Base-by-base conservation (phyloP, 345 rosid genomes). In the Cardiospermum halicacabum region DNA sequence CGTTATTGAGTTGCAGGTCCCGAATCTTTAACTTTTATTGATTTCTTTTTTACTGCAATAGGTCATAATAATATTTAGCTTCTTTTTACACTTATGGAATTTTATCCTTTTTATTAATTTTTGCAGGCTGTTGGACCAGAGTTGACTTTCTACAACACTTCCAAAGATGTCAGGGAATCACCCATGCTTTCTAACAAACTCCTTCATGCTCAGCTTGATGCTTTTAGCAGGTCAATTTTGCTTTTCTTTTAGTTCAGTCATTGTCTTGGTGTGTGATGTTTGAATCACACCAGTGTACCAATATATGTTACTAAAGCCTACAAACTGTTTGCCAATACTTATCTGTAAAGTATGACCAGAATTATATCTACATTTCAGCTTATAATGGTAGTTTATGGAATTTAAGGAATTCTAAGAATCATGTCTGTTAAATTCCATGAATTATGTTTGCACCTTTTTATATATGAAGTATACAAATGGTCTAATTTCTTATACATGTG, bases 51-150 rank as follows among this genome's bases (percentile, higher is more conserved):
- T 21, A 62, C 34, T 13, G 22, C 32, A 7, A n/a, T n/a, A n/a
- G n/a, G n/a, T n/a, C n/a, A n/a, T n/a, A n/a, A n/a, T n/a, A n/a
- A n/a, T n/a, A n/a, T n/a, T n/a, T n/a, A n/a, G n/a, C n/a, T n/a
- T n/a, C n/a, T n/a, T n/a, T n/a, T n/a, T n/a, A n/a, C n/a, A n/a
- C n/a, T n/a, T n/a, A n/a, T n/a, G n/a, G n/a, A n/a, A n/a, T n/a
- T n/a, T n/a, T n/a, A n/a, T n/a, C n/a, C n/a, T n/a, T n/a, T n/a
- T n/a, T n/a, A n/a, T n/a, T n/a, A n/a, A n/a, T n/a, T n/a, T n/a
- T n/a, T 78, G 74, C 78, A 94, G 99, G 97, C 96, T 60, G 81
- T 94, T 63, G 89, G 95, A 30, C 97, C 96, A 39, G 99, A 94
- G 81, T 89, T 94, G 57, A 94, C 97, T 48, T 94, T 94, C 63